These are phyloP conservation scores for Eudorina sp. DNA, from an alignment of 139 green algal genomes.

Conservation along the genomic window DNA sequence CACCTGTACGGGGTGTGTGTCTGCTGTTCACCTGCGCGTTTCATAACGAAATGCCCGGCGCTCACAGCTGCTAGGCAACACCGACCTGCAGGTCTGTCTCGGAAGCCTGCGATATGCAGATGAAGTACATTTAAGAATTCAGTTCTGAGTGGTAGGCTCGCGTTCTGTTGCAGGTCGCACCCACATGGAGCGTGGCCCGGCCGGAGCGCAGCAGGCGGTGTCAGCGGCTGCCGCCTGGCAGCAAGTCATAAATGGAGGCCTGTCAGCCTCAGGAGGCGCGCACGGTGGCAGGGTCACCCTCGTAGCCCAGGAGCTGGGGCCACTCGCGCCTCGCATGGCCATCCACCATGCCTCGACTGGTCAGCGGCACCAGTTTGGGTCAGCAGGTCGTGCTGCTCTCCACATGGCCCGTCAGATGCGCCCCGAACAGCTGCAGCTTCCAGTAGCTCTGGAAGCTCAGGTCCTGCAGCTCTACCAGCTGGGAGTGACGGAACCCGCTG, in stretches of 20 bases:
- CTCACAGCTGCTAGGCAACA: no score
- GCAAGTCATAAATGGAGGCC: conserved; percentile 6
- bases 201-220: background rate
- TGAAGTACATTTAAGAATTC: no score
- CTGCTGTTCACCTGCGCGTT: no score
- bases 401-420: background rate
- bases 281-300: background rate
- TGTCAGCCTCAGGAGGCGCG: background rate
- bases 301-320: background rate
- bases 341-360: background rate
- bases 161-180: background rate
- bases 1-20: no score
- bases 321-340: background rate
- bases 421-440: background rate
- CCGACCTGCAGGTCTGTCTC: no score
- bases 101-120: no score
- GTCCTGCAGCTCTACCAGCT: background rate
- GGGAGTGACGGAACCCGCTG: background rate
- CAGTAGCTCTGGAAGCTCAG: background rate
- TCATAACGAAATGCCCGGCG: no score
- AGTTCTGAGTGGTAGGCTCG: background rate
- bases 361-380: conserved; percentile 14
- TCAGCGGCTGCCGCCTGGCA: background rate
- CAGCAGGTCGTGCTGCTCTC: background rate
- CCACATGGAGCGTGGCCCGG: background rate